phyloP scores from a whole-genome alignment of 305 asterid species.

The Caryopteris hybrid region DNA sequence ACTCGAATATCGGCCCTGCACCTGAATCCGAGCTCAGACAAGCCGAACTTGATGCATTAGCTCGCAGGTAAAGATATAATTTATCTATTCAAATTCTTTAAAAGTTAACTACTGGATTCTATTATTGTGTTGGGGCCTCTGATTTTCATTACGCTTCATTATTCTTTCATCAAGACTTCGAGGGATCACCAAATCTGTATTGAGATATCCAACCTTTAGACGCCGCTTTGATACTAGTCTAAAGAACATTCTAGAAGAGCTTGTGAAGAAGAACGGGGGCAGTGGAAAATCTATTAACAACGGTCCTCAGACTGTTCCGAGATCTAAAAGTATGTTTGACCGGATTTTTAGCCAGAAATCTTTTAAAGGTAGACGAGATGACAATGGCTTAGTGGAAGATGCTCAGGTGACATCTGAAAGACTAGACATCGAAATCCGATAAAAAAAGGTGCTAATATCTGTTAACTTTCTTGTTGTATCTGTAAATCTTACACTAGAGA shows the following conservation, averaged over 20 bases:
- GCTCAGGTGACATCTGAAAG: conserved; percentile 34
- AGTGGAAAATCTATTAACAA: conserved; percentile 11
- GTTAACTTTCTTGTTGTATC: background rate
- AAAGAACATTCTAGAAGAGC: conserved; percentile 52
- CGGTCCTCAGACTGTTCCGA: conserved; percentile 25
- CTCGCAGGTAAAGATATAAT: conserved; percentile 64
- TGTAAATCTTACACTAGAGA: conserved; percentile 9
- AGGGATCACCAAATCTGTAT: conserved; percentile 84
- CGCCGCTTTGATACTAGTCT: conserved; percentile 76
- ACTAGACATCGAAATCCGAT: conserved; percentile 39
- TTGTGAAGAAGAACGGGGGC: conserved; percentile 48
- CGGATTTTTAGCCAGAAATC: conserved; percentile 58
- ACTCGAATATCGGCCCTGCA: conserved; percentile 33
- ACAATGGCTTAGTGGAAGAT: conserved; percentile 35
- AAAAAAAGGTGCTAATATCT: conserved; percentile 10
- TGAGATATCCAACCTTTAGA: conserved; percentile 79
- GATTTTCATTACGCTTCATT: background rate
- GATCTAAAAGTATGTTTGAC: conserved; percentile 61
- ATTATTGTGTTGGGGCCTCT: background rate
- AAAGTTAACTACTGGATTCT: background rate
- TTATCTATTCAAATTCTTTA: background rate
- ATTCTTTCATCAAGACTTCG: conserved; percentile 42
- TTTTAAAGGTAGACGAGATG: conserved; percentile 33
- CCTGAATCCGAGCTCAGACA: conserved; percentile 77
- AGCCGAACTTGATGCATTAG: conserved; percentile 85